Percentiles rank a stretch among this genome's conserved stretches.
phyloP scores from a whole-genome alignment of 768 basidiomycete species.

The Rhodocollybia butyracea region DNA sequence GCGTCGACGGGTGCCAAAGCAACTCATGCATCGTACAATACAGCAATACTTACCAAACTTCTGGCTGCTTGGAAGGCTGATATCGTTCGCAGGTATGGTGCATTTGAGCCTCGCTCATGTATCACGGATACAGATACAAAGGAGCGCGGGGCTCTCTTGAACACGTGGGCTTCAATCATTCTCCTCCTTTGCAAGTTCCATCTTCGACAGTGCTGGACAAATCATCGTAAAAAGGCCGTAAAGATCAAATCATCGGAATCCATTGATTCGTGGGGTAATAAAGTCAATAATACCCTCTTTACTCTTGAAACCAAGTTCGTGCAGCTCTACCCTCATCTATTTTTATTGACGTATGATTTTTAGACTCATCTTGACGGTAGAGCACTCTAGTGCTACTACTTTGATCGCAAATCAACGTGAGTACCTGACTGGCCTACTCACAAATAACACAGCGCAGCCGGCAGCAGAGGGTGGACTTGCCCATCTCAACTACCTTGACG shows the following conservation, averaged over 20 bases:
- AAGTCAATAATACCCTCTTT: background rate
- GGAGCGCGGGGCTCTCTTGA: conserved; percentile 22
- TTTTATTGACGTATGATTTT: no score
- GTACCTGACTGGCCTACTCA: no score
- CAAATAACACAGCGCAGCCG: background rate
- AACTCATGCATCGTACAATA: conserved; percentile 27
- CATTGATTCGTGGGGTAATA: conserved; percentile 1
- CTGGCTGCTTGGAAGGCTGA: conserved; percentile 19
- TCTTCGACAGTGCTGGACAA: conserved; percentile 33
- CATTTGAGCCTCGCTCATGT: conserved; percentile 19
- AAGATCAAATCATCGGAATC: background rate
- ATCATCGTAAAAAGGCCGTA: conserved; percentile 17
- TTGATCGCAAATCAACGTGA: background rate
- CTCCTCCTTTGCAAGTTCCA: conserved; percentile 37
- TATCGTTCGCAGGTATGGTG: conserved; percentile 8
- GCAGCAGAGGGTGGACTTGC: conserved; percentile 10
- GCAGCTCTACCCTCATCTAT: no score
- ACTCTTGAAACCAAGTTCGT: background rate
- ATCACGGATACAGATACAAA: no score
- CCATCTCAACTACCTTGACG: conserved; percentile 21
- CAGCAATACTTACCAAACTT: conserved; percentile 17
- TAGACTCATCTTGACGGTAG: no score
- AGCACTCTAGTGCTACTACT: no score
- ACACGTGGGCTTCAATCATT: conserved; percentile 23
- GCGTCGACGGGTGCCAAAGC: conserved; percentile 22